phyloP scores from a whole-genome alignment of 257 asterid genomes.

The Hygrophila difformis region DNA sequence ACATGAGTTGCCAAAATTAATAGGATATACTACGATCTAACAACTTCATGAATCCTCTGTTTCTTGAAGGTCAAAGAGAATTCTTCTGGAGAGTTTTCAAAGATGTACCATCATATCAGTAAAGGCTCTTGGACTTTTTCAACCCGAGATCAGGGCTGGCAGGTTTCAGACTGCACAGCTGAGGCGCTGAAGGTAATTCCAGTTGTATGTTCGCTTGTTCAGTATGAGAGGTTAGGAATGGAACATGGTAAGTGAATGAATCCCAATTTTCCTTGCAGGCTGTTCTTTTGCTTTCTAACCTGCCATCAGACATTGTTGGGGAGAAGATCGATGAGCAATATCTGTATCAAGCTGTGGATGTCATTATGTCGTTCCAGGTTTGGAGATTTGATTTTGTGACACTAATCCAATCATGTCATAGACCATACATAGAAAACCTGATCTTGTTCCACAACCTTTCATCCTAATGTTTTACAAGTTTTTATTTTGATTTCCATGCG shows the following conservation, averaged over 20 bases:
- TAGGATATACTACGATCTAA: too few relatives aligned
- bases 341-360: conserved; percentile 24
- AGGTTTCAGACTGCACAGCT: conserved; percentile 71
- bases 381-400: background rate
- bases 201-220: too few relatives aligned
- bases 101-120: conserved; percentile 64
- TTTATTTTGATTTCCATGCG: too few relatives aligned
- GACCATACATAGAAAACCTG: too few relatives aligned
- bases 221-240: too few relatives aligned
- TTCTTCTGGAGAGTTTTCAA: conserved; percentile 44
- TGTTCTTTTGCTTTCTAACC: conserved; percentile 37
- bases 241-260: too few relatives aligned
- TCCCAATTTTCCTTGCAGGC: conserved; percentile 21
- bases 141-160: conserved; percentile 83
- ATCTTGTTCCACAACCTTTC: too few relatives aligned
- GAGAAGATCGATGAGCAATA: conserved; percentile 20
- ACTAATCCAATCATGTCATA: too few relatives aligned
- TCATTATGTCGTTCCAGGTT: conserved; percentile 24
- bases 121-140: conserved; percentile 83
- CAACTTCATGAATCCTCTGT: too few relatives aligned
- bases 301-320: conserved; percentile 29
- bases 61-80: conserved; percentile 51
- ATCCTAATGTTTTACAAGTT: too few relatives aligned
- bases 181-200: conserved; percentile 49
- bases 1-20: too few relatives aligned